Evolutionary conservation across 176 grass and related monocot species (phyloP).

Genomic region (Phyllostachys edulis): DNA sequence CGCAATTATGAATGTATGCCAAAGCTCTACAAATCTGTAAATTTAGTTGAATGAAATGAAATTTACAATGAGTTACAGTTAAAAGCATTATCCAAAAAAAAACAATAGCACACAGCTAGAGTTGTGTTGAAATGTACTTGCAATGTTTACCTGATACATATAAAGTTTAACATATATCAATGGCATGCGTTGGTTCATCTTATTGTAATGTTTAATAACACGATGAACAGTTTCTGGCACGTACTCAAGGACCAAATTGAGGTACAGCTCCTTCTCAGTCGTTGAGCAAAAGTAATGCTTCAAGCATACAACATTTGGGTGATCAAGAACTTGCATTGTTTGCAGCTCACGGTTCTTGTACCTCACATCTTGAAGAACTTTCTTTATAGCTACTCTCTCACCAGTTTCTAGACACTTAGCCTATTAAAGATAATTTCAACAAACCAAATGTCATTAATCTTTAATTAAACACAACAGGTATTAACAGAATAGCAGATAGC

Average conservation of each 20-base stretch:
- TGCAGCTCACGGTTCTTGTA: conserved; percentile 91
- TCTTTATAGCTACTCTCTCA: conserved; percentile 80
- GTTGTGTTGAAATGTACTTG: background rate
- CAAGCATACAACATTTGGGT: conserved; percentile 70
- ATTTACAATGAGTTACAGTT: conserved; percentile 6
- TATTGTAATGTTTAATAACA: conserved; percentile 75
- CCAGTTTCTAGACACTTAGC: conserved; percentile 76
- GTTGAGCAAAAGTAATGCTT: conserved; percentile 84
- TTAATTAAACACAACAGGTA: background rate
- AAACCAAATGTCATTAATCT: background rate
- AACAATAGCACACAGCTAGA: background rate
- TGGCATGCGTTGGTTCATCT: conserved; percentile 71
- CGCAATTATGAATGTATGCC: conserved; percentile 61
- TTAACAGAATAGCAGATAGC: background rate
- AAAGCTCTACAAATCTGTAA: conserved; percentile 79
- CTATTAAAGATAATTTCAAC: conserved; percentile 41
- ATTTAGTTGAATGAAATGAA: conserved; percentile 23
- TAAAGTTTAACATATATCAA: conserved; percentile 84
- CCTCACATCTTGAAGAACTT: conserved; percentile 77
- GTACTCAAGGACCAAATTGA: conserved; percentile 87
- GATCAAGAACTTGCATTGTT: conserved; percentile 79
- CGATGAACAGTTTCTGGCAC: conserved; percentile 84
- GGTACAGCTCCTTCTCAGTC: conserved; percentile 74
- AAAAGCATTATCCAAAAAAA: conserved; percentile 1
- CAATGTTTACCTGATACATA: conserved; percentile 73